Evolutionary conservation across 2,329 filamentous ascomycete species (phyloP).

Genomic region (Bretziella fagacearum): DNA sequence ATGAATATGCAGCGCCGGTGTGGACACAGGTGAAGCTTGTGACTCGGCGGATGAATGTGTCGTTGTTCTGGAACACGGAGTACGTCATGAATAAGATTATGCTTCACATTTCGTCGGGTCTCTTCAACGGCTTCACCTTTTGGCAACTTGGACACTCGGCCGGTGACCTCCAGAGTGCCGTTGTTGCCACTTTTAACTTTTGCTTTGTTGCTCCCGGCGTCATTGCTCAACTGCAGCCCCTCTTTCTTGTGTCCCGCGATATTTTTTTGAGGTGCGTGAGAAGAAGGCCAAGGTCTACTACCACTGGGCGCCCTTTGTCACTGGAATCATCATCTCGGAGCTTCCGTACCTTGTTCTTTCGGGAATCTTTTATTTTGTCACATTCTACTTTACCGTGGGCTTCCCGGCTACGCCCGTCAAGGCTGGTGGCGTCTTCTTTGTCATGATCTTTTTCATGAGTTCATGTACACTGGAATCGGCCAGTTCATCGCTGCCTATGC

Average conservation of each 20-base stretch:
- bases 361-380: slow-evolving; percentile 47
- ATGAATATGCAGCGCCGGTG: slow-evolving; percentile 57
- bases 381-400: slow-evolving; percentile 35
- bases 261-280: slow-evolving; percentile 42
- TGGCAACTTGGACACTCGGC: slow-evolving; percentile 39
- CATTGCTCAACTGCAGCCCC: slow-evolving; percentile 40
- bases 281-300: slow-evolving; percentile 45
- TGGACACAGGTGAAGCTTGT: slow-evolving; percentile 46
- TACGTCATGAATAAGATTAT: slow-evolving; percentile 49
- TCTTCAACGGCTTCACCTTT: slow-evolving; percentile 46
- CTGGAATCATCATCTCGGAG: slow-evolving; percentile 48
- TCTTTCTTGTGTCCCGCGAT: slow-evolving; percentile 39
- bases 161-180: slow-evolving; percentile 33
- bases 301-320: slow-evolving; percentile 47
- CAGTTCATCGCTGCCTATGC: slow-evolving; percentile 48
- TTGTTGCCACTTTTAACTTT: slow-evolving; percentile 47
- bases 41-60: slow-evolving; percentile 41
- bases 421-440: slow-evolving; percentile 36
- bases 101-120: slow-evolving; percentile 35
- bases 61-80: slow-evolving; percentile 48
- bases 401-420: slow-evolving; percentile 28
- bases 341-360: slow-evolving; percentile 52
- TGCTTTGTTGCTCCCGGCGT: slow-evolving; percentile 44
- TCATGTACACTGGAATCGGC: slow-evolving; percentile 42
- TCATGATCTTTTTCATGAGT: slow-evolving; percentile 43